These are phyloP conservation scores for Uronychia binucleata DNA, from an alignment of 73 alveolate genomes.

Conservation along the genomic window DNA sequence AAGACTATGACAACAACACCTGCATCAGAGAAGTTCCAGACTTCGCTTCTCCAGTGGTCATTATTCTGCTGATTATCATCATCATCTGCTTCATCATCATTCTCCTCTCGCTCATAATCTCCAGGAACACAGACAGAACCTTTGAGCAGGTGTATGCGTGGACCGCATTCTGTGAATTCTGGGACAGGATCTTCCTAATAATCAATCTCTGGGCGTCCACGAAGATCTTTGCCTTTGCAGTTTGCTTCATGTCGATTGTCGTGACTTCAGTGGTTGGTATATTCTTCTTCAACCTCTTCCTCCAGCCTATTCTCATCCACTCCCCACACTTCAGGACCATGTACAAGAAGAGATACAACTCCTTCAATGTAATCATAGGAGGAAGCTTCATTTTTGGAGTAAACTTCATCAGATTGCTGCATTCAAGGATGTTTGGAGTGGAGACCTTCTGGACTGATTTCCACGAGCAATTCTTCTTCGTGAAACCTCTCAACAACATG, in stretches of 20 bases:
- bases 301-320: constrained; percentile 57
- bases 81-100: constrained; percentile 8
- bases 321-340: constrained; percentile 63
- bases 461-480: constrained; percentile 41
- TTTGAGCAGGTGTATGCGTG: constrained; percentile 49
- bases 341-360: constrained; percentile 15
- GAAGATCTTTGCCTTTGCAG: constrained; percentile 54
- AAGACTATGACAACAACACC: constrained; percentile 15
- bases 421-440: constrained; percentile 27
- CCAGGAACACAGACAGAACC: constrained; percentile 23
- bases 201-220: constrained; percentile 58
- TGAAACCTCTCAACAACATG: constrained; percentile 57
- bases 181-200: constrained; percentile 47
- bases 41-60: background rate
- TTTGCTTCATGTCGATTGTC: constrained; percentile 60
- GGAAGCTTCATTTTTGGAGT: constrained; percentile 51
- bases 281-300: constrained; percentile 55
- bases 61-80: background rate
- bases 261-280: constrained; percentile 62
- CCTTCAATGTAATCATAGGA: constrained; percentile 23
- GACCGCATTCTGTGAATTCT: constrained; percentile 29
- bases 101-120: background rate
- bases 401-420: constrained; percentile 42
- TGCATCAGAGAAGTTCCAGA: constrained; percentile 22
- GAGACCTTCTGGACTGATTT: constrained; percentile 29